Percentiles rank a stretch among this genome's conserved stretches.
phyloP scores from a whole-genome alignment of 2,329 filamentous ascomycete species.

The Fusarium staphyleae region DNA sequence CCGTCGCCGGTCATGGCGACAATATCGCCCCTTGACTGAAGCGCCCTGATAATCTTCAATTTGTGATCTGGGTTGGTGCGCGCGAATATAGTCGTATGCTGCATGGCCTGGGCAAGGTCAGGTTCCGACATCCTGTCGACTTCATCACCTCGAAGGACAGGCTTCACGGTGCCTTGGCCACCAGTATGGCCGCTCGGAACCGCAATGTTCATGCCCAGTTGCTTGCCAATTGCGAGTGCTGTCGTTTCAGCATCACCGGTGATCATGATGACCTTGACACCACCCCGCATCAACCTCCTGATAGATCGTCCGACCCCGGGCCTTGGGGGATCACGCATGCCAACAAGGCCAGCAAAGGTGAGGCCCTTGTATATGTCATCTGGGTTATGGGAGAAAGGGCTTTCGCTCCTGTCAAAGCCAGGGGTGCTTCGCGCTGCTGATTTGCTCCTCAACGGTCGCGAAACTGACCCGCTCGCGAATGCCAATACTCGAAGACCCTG shows the following conservation, averaged over 20 bases:
- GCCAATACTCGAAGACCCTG: slow-evolving; percentile 90
- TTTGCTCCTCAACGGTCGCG: slow-evolving; percentile 54
- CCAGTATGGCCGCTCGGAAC: slow-evolving; percentile 58
- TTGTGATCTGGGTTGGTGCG: slow-evolving; percentile 98
- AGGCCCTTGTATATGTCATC: slow-evolving; percentile 84
- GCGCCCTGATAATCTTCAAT: slow-evolving; percentile 91
- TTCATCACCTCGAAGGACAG: slow-evolving; percentile 87
- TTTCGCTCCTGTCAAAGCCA: slow-evolving; percentile 49
- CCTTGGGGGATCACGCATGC: slow-evolving; percentile 96
- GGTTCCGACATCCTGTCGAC: slow-evolving; percentile 90
- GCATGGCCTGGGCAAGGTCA: slow-evolving; percentile 84
- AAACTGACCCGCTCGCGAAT: slow-evolving; percentile 84
- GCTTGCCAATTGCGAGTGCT: slow-evolving; percentile 89
- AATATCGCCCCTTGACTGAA: slow-evolving; percentile 92
- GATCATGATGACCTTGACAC: slow-evolving; percentile 98
- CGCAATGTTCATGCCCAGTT: slow-evolving; percentile 90
- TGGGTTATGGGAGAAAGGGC: slow-evolving; percentile 52
- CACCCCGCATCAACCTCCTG: slow-evolving; percentile 86
- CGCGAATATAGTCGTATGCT: slow-evolving; percentile 91
- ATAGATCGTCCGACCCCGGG: slow-evolving; percentile 91
- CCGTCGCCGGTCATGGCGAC: slow-evolving; percentile 99
- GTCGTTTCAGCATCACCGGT: slow-evolving; percentile 96
- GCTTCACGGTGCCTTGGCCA: slow-evolving; percentile 66
- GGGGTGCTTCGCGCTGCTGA: slow-evolving; percentile 61
- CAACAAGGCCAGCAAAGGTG: slow-evolving; percentile 89